Evolutionary conservation across 345 rosid species (phyloP), one percentile per base, ranked within the genome.

Genomic region (Schrenkiella parvula): DNA sequence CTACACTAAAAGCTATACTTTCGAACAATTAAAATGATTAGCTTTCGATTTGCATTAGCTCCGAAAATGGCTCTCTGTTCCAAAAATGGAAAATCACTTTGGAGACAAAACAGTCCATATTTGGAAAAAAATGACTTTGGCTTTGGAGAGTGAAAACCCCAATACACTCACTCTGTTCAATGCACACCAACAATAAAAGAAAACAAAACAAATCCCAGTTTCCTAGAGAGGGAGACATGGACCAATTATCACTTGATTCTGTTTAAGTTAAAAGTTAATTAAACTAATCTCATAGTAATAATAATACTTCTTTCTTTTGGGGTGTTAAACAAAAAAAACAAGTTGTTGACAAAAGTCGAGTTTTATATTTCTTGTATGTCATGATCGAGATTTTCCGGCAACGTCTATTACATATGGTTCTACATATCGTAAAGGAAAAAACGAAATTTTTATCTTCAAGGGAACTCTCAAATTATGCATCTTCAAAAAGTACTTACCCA

Each of bases 41-140:
- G 34, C 8, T n/a, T 55, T 46, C 2, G 32, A 3, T 31, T 31
- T 21, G 22, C 52, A 60, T 37, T 37, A 26, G 8, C n/a, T 59
- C 1, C 3, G 47, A 26, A 28, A 64, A 60, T 37, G 21, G 59
- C 18, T 47, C 4, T 26, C 29, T 60, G 18, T 78, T 38, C 84
- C 72, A 63, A 70, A 82, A 74, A 56, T 34, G 77, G 82, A 68
- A 69, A 43, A 41, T 19, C 6, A 12, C 73, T 64, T 23, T 66
- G 43, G 46, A 34, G 75, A 32, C 29, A 18, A 48, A 54, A 34
- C 57, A 64, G 69, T 60, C 89, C 81, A 76, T 64, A 68, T 80
- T 70, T 71, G 80, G 89, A 74, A 81, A 83, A 75, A 67, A 39
- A 29, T 57, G 29, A 23, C 39, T 28, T 70, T 46, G 72, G 50